Evolutionary conservation across 257 asterid species (phyloP).

Genomic region (Paulownia fortunei): DNA sequence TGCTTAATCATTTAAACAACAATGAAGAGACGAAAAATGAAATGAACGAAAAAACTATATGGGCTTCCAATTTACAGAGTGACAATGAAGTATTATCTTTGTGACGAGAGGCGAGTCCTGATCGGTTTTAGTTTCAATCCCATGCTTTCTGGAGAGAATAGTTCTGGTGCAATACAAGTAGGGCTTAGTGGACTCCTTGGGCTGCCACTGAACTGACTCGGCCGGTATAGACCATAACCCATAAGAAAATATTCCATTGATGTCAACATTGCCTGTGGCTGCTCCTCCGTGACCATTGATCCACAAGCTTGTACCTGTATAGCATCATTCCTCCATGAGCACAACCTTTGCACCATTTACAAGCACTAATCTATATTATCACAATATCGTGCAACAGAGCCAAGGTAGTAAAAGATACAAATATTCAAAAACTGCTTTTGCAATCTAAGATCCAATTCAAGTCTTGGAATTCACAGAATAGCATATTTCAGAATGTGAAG

Average conservation of each 20-base stretch:
- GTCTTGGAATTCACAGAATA: no score
- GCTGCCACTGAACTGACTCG: conserved; percentile 66
- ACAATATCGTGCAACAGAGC: not conserved
- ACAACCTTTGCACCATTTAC: not conserved
- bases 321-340: conserved; percentile 2
- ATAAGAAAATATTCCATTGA: conserved; percentile 82
- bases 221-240: conserved; percentile 75
- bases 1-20: conserved; percentile 23
- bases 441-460: no score
- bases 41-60: conserved; percentile 3
- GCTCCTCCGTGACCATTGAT: conserved; percentile 96
- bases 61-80: conserved; percentile 43
- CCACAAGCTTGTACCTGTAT: conserved; percentile 87
- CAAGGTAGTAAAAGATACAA: conserved; percentile 33
- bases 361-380: not conserved
- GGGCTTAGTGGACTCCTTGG: conserved; percentile 90
- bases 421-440: no score
- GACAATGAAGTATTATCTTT: conserved; percentile 35
- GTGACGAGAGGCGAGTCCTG: conserved; percentile 53
- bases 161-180: conserved; percentile 82
- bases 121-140: conserved; percentile 91
- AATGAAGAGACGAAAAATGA: conserved; percentile 28
- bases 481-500: no score
- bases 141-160: conserved; percentile 91
- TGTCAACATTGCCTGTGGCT: conserved; percentile 90